Conservation (phyloP, 2,329 filamentous ascomycete genomes). For the Xylariales sp. region DNA sequence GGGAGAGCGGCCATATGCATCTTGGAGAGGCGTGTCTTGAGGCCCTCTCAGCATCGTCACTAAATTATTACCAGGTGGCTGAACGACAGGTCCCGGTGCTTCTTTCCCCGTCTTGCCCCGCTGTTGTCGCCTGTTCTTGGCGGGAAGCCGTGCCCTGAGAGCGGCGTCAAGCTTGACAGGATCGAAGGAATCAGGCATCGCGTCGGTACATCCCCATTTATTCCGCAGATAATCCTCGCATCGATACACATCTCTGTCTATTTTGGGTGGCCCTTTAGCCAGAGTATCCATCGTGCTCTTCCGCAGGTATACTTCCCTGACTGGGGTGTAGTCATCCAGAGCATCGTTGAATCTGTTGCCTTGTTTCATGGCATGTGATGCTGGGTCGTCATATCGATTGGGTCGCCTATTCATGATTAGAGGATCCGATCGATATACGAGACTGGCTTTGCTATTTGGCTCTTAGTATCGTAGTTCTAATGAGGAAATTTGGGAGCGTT, state of each 20-base stretch:
- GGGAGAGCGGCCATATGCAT: background rate
- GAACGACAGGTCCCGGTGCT: background rate
- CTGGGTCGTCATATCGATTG: background rate
- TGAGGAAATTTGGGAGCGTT: background rate
- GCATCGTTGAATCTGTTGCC: background rate
- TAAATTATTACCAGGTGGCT: background rate
- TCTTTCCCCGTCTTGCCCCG: background rate
- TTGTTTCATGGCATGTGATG: conserved; percentile 2
- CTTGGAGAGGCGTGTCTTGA: background rate
- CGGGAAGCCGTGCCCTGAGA: conserved; percentile 9
- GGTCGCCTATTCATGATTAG: background rate
- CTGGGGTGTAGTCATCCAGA: conserved; percentile 8
- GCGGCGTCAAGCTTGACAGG: conserved; percentile 30
- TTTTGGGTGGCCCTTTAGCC: background rate
- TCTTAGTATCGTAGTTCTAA: background rate
- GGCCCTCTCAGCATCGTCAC: background rate
- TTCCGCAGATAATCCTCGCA: conserved; percentile 32
- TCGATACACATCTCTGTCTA: conserved; percentile 14
- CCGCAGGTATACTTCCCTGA: conserved; percentile 11
- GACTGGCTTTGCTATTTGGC: background rate
- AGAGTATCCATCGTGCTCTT: background rate
- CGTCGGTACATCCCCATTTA: conserved; percentile 33
- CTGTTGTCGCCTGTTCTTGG: background rate
- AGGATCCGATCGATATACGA: background rate
- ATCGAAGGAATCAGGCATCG: conserved; percentile 35